Percentiles rank a stretch among this genome's conserved stretches.
Evolutionary conservation across 2,329 filamentous ascomycete species (phyloP).

Genomic region (Talaromyces sp.): DNA sequence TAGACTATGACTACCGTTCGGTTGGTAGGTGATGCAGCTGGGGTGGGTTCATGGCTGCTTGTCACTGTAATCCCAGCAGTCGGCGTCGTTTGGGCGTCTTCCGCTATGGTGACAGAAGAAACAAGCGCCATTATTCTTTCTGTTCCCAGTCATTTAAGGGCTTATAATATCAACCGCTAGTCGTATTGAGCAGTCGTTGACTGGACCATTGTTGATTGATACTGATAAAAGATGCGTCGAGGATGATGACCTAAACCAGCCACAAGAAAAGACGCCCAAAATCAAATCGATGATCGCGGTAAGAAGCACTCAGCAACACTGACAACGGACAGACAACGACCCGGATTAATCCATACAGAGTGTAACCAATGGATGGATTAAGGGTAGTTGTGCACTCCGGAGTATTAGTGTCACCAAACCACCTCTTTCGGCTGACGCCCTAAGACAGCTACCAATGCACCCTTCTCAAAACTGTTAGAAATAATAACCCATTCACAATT

Average conservation of each 20-base stretch:
- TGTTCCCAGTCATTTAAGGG: neutral
- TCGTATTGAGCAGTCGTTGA: conserved; percentile 3
- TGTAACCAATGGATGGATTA: neutral
- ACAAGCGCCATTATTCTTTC: neutral
- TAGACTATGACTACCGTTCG: conserved; percentile 59
- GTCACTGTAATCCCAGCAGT: neutral
- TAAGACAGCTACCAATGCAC: conserved; percentile 5
- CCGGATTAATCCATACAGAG: neutral
- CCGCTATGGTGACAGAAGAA: conserved; percentile 4
- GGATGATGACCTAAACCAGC: neutral
- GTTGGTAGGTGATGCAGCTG: conserved; percentile 9
- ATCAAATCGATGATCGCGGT: neutral
- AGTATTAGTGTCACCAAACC: neutral
- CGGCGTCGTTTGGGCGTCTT: neutral
- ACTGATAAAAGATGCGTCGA: neutral
- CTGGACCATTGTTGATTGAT: conserved; percentile 10
- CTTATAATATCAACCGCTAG: conserved; percentile 2
- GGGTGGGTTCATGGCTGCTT: conserved; percentile 4
- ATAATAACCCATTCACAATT: neutral
- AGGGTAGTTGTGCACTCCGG: neutral
- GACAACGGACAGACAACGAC: neutral
- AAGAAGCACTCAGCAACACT: neutral
- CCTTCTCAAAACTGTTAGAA: neutral
- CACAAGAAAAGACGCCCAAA: neutral
- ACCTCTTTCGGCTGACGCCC: neutral